A percentile compares a stretch with the other conserved stretches of the same genome.
These are phyloP conservation scores for Penicillium paradoxum DNA, from an alignment of 495 filamentous ascomycete species.

Conservation along the genomic window DNA sequence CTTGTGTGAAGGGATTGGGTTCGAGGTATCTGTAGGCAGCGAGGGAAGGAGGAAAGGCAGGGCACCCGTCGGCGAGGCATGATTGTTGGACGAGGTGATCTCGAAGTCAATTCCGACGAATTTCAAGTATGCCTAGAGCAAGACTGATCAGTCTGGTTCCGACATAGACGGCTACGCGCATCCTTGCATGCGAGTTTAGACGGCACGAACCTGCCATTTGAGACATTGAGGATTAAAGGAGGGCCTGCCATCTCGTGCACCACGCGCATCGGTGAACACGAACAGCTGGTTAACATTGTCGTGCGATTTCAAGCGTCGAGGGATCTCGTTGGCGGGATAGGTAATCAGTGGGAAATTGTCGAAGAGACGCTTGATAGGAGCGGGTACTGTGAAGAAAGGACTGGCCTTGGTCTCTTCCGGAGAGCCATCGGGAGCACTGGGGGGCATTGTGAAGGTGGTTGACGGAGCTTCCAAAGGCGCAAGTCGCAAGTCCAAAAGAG, in stretches of 20 bases:
- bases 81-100: conserved; percentile 76
- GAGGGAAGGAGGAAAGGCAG: conserved; percentile 80
- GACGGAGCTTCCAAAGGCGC: not conserved
- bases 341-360: conserved; percentile 72
- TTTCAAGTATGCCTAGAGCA: conserved; percentile 71
- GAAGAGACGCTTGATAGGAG: conserved; percentile 75
- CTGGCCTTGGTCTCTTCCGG: conserved; percentile 21
- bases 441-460: conserved; percentile 30
- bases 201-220: conserved; percentile 81
- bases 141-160: conserved; percentile 3
- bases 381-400: conserved; percentile 61
- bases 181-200: conserved; percentile 1
- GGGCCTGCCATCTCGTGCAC: conserved; percentile 57
- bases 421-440: conserved; percentile 23
- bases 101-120: conserved; percentile 66
- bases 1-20: conserved; percentile 58
- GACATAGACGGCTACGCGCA: not conserved
- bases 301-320: conserved; percentile 52
- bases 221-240: conserved; percentile 92
- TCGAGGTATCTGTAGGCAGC: conserved; percentile 22
- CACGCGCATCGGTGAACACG: conserved; percentile 66
- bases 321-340: conserved; percentile 75
- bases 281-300: conserved; percentile 59
- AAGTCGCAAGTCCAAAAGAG: not conserved
- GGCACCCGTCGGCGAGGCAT: conserved; percentile 81